These are phyloP conservation scores for Daldinia sp. DNA, from an alignment of 2,329 filamentous ascomycete genomes.

Conservation along the genomic window DNA sequence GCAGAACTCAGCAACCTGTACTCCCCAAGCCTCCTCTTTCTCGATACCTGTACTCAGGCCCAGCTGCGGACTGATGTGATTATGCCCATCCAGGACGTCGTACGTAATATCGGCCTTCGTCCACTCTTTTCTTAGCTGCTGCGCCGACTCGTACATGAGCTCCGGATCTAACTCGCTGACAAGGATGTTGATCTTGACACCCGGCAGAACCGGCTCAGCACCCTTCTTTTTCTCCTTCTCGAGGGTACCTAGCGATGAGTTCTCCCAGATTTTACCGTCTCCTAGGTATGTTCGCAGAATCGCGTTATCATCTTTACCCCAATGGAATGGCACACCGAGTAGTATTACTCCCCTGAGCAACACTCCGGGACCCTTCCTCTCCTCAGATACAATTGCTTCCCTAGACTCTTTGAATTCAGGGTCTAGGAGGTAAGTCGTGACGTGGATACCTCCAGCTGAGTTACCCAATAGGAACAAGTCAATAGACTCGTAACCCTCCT, in stretches of 20 bases:
- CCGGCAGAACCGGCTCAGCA: slow-evolving; percentile 35
- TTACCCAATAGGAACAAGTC: slow-evolving; percentile 57
- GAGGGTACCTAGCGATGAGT: slow-evolving; percentile 43
- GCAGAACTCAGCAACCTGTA: slow-evolving; percentile 46
- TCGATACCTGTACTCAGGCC: slow-evolving; percentile 48
- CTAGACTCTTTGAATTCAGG: slow-evolving; percentile 42
- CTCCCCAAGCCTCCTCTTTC: slow-evolving; percentile 50
- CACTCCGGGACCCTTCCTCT: slow-evolving; percentile 29
- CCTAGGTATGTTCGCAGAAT: slow-evolving; percentile 45
- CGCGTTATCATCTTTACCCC: slow-evolving; percentile 41
- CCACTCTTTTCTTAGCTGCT: slow-evolving; percentile 46
- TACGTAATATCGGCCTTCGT: slow-evolving; percentile 34
- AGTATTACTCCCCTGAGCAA: slow-evolving; percentile 42
- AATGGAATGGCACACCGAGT: slow-evolving; percentile 49
- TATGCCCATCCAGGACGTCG: slow-evolving; percentile 48
- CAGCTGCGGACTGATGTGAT: slow-evolving; percentile 50
- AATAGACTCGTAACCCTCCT: slow-evolving; percentile 46
- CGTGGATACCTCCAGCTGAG: slow-evolving; percentile 56
- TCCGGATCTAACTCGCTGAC: slow-evolving; percentile 49
- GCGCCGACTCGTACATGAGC: slow-evolving; percentile 41
- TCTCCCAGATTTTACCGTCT: slow-evolving; percentile 41
- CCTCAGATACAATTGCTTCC: slow-evolving; percentile 25
- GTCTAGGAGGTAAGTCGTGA: slow-evolving; percentile 53
- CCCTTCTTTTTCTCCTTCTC: slow-evolving; percentile 38
- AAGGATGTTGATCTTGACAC: slow-evolving; percentile 43